Conservation (phyloP, 192 early-diverging fungal species). For the Backusella mclennaniae region DNA sequence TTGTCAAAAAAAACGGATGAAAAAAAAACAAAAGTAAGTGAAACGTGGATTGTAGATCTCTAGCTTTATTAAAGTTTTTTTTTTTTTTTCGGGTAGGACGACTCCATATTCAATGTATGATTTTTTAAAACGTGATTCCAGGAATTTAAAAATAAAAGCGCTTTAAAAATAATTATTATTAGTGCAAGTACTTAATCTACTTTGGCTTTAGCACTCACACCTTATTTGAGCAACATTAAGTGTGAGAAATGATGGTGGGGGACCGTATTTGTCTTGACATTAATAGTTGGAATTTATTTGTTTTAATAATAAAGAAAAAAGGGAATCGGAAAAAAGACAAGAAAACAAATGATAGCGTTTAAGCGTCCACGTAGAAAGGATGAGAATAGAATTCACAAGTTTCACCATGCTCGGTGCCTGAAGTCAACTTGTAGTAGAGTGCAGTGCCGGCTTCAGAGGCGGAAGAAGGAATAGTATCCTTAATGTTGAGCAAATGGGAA, state of each 20-base stretch:
- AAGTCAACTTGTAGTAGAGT: slow-evolving; percentile 32
- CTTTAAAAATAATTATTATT: too few relatives aligned
- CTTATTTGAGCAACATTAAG: background rate
- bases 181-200: too few relatives aligned
- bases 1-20: too few relatives aligned
- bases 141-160: background rate
- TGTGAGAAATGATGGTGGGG: background rate
- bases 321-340: background rate
- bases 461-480: slow-evolving; percentile 24
- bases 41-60: background rate
- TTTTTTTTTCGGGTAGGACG: background rate
- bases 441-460: slow-evolving; percentile 6
- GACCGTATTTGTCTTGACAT: background rate
- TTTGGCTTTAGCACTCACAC: too few relatives aligned
- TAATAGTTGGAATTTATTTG: background rate
- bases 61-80: background rate
- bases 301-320: background rate
- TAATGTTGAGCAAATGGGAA: slow-evolving; percentile 29
- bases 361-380: slow-evolving; percentile 35
- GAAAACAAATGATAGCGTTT: slow-evolving; percentile 9
- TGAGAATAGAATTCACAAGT: slow-evolving; percentile 36
- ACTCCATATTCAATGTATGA: background rate
- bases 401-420: slow-evolving; percentile 28
- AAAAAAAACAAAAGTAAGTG: background rate
- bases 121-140: background rate